Conservation (phyloP, 495 filamentous ascomycete species). For the Penicillium riverlandense region DNA sequence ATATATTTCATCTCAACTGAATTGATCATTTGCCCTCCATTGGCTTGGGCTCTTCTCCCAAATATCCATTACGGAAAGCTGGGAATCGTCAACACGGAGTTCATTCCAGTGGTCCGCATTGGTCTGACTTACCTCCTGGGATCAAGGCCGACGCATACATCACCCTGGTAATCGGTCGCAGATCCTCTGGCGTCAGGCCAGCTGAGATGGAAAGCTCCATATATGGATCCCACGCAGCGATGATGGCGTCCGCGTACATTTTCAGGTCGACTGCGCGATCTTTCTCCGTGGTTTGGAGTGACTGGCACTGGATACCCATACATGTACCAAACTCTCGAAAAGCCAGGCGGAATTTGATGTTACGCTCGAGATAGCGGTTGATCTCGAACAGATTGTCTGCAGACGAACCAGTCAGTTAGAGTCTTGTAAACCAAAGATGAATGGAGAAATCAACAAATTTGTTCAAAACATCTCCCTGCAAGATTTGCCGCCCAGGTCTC, state of each 20-base stretch:
- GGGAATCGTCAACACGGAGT: neutral
- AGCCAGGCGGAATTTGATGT: slow-evolving; percentile 40
- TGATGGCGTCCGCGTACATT: slow-evolving; percentile 34
- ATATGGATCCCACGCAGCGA: slow-evolving; percentile 47
- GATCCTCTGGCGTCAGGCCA: slow-evolving; percentile 34
- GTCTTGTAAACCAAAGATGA: neutral
- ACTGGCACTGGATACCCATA: slow-evolving; percentile 49
- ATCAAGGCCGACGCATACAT: slow-evolving; percentile 62
- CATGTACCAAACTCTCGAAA: slow-evolving; percentile 60
- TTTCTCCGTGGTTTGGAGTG: slow-evolving; percentile 28
- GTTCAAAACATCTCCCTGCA: slow-evolving; percentile 34
- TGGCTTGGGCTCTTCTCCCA: slow-evolving; percentile 26
- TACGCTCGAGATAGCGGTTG: slow-evolving; percentile 32
- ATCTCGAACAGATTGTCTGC: slow-evolving; percentile 37
- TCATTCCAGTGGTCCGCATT: neutral
- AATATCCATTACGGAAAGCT: slow-evolving; percentile 32
- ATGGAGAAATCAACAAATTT: slow-evolving; percentile 28
- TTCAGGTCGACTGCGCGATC: slow-evolving; percentile 33
- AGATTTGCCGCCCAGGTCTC: slow-evolving; percentile 47
- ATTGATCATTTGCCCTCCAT: neutral
- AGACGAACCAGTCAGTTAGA: neutral
- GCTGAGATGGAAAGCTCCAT: slow-evolving; percentile 26
- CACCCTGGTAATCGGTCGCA: slow-evolving; percentile 52
- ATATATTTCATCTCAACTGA: neutral
- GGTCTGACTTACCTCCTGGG: slow-evolving; percentile 48